Evolutionary conservation across 306 rosid genomes (phyloP).

Genomic region (Amphicarpaea edgeworthii): DNA sequence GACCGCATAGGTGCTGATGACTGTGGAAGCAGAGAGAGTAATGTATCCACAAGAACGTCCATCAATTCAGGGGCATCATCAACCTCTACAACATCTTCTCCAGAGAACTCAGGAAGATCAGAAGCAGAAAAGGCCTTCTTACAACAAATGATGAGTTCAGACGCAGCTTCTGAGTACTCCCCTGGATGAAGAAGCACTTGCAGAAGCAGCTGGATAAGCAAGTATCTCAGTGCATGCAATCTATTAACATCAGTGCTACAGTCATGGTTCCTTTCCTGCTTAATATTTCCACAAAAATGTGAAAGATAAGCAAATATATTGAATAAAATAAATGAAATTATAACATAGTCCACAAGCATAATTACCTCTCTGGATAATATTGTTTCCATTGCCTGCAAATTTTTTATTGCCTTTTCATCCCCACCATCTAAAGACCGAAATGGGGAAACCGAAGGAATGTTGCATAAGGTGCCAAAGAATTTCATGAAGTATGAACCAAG

Average conservation of each 20-base stretch:
- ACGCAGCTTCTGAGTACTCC: constrained; percentile 86
- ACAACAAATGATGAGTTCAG: constrained; percentile 84
- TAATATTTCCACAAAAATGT: constrained; percentile 39
- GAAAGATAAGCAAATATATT: background rate
- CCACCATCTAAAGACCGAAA: constrained; percentile 72
- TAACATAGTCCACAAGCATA: background rate
- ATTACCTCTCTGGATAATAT: constrained; percentile 74
- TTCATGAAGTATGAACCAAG: constrained; percentile 91
- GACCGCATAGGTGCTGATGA: constrained; percentile 88
- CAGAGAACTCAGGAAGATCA: constrained; percentile 71
- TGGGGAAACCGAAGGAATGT: constrained; percentile 89
- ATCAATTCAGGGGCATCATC: constrained; percentile 73
- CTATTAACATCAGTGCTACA: constrained; percentile 59
- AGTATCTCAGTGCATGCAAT: constrained; percentile 78
- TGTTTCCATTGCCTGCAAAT: constrained; percentile 72
- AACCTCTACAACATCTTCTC: constrained; percentile 66
- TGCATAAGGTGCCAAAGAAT: constrained; percentile 80
- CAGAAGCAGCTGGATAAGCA: constrained; percentile 89
- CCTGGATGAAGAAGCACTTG: constrained; percentile 86
- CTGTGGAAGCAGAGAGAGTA: constrained; percentile 92
- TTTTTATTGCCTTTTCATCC: constrained; percentile 74
- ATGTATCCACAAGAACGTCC: constrained; percentile 95
- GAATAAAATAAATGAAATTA: constrained; percentile 8
- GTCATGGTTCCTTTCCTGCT: constrained; percentile 79
- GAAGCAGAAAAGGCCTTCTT: constrained; percentile 69